phyloP scores from a whole-genome alignment of 352 stramenopile genomes.

The Globisporangium yorkense region DNA sequence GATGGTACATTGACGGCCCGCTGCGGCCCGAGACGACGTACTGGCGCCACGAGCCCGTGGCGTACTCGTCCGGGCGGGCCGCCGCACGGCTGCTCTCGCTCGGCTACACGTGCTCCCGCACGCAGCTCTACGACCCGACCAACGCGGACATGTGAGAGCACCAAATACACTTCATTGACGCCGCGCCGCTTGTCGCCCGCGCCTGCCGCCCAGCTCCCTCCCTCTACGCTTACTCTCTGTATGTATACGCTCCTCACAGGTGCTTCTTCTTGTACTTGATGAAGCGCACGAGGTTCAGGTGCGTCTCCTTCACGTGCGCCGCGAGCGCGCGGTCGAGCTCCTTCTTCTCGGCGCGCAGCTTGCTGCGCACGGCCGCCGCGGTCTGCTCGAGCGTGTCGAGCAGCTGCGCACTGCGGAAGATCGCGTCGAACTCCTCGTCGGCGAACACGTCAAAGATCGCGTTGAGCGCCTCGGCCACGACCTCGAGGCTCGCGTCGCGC shows the following conservation, averaged over 20 bases:
- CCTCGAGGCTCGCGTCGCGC: constrained; percentile 66
- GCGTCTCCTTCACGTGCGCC: constrained; percentile 82
- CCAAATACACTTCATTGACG: neutral
- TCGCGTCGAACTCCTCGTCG: constrained; percentile 72
- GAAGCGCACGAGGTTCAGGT: constrained; percentile 82
- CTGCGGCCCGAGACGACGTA: constrained; percentile 50
- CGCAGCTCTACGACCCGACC: constrained; percentile 64
- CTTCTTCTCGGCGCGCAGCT: constrained; percentile 75
- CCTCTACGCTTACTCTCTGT: neutral
- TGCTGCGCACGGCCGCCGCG: constrained; percentile 51
- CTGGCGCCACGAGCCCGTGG: constrained; percentile 33
- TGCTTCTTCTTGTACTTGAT: constrained; percentile 92
- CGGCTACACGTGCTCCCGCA: constrained; percentile 58
- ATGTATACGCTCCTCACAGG: constrained; percentile 37
- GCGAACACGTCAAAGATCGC: constrained; percentile 84
- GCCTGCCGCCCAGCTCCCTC: neutral
- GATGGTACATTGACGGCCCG: constrained; percentile 76
- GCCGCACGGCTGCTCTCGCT: constrained; percentile 60
- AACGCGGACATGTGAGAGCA: neutral
- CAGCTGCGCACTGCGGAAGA: constrained; percentile 62
- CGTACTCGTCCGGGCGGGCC: constrained; percentile 45
- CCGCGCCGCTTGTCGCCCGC: neutral
- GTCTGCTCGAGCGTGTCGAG: constrained; percentile 60
- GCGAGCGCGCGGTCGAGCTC: constrained; percentile 71
- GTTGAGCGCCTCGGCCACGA: constrained; percentile 82